Evolutionary conservation across 306 rosid genomes (phyloP).

Genomic region (Trichosanthes truncata): DNA sequence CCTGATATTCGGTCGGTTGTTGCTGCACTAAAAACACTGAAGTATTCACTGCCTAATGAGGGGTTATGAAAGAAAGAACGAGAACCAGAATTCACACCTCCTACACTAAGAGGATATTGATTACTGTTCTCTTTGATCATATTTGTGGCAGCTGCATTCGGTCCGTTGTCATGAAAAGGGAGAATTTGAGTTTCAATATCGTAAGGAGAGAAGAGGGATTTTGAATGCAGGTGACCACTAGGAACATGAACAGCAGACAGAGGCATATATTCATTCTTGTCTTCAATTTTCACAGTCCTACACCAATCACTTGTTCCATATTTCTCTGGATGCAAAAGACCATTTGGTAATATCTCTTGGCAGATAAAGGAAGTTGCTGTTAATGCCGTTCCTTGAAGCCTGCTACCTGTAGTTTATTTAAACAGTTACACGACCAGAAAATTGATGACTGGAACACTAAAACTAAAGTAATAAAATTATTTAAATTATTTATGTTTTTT

Average conservation of each 20-base stretch:
- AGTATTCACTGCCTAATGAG: slow-evolving; percentile 47
- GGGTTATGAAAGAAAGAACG: slow-evolving; percentile 27
- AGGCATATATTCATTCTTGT: not conserved
- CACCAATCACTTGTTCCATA: slow-evolving; percentile 12
- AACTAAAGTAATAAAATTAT: not conserved
- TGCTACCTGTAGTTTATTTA: not conserved
- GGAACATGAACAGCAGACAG: slow-evolving; percentile 2
- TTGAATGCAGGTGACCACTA: slow-evolving; percentile 7
- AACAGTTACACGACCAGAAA: not conserved
- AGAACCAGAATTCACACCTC: slow-evolving; percentile 26
- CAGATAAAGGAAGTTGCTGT: slow-evolving; percentile 13
- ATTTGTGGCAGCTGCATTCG: not conserved
- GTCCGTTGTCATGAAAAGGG: not conserved
- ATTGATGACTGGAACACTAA: not conserved
- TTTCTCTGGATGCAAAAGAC: slow-evolving; percentile 5
- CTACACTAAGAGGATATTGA: slow-evolving; percentile 22
- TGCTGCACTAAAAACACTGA: slow-evolving; percentile 36
- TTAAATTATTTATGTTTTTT: not conserved
- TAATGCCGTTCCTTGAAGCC: slow-evolving; percentile 5
- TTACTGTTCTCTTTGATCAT: slow-evolving; percentile 9
- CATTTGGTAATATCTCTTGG: slow-evolving; percentile 12
- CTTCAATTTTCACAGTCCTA: slow-evolving; percentile 11
- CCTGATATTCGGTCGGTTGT: slow-evolving; percentile 43
- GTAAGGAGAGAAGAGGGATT: slow-evolving; percentile 6
- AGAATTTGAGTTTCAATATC: slow-evolving; percentile 6